Percentiles rank a stretch among this genome's conserved stretches.
Evolutionary conservation across 1,139 yeast species (phyloP).

Genomic region (Blastobotrys buckinghamii): DNA sequence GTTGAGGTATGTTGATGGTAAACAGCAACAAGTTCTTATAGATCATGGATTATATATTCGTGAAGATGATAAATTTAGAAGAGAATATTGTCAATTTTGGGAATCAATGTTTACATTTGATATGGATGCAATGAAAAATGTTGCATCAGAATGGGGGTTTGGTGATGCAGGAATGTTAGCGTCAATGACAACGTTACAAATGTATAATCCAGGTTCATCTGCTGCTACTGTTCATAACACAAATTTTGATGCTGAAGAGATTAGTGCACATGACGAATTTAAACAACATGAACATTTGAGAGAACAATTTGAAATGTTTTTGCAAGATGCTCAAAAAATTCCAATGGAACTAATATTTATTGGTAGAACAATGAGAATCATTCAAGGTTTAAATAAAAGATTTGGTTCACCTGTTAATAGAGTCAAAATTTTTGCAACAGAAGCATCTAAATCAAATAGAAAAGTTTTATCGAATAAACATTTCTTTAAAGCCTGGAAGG

Average conservation of each 20-base stretch:
- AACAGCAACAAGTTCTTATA: slow-evolving; percentile 53
- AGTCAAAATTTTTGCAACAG: slow-evolving; percentile 53
- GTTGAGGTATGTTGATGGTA: slow-evolving; percentile 39
- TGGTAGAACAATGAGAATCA: slow-evolving; percentile 66
- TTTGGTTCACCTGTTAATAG: slow-evolving; percentile 73
- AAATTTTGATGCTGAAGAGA: neutral
- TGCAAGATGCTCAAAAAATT: slow-evolving; percentile 57
- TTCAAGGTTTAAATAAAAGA: slow-evolving; percentile 60
- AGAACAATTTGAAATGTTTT: slow-evolving; percentile 42
- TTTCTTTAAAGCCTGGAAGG: slow-evolving; percentile 18
- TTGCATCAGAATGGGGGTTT: slow-evolving; percentile 63
- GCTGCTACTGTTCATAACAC: neutral
- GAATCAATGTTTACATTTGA: slow-evolving; percentile 52
- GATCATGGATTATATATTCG: slow-evolving; percentile 71
- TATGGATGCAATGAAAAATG: slow-evolving; percentile 41
- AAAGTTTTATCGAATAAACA: slow-evolving; percentile 8
- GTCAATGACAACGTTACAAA: slow-evolving; percentile 50
- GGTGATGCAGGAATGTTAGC: slow-evolving; percentile 62
- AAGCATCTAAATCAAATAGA: slow-evolving; percentile 36
- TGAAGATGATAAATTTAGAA: slow-evolving; percentile 46
- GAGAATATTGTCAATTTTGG: slow-evolving; percentile 61
- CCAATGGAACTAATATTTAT: slow-evolving; percentile 63
- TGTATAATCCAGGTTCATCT: slow-evolving; percentile 28
- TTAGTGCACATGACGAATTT: slow-evolving; percentile 29
- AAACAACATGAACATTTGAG: slow-evolving; percentile 37